A percentile compares a stretch with the other conserved stretches of the same genome.
phyloP scores from a whole-genome alignment of 768 basidiomycete species.

The Rhizopogon salebrosus region DNA sequence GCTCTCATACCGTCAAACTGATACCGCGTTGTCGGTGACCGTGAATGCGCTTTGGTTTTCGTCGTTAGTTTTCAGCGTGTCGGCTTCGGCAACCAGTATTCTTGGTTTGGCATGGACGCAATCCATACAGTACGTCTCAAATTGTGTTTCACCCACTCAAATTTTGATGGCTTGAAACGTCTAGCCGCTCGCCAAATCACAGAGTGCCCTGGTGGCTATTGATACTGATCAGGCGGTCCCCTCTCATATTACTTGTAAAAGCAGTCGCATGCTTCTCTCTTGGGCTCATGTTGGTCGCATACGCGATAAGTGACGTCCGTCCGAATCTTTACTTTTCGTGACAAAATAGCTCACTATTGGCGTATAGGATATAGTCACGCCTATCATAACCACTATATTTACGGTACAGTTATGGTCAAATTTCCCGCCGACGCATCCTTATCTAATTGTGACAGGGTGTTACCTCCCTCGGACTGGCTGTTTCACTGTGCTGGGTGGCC shows the following conservation, averaged over 20 bases:
- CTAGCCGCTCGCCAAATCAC: conserved; percentile 48
- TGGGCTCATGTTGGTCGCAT: conserved; percentile 72
- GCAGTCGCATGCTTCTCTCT: conserved; percentile 81
- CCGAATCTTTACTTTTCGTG: conserved; percentile 13
- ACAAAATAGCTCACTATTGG: conserved; percentile 5
- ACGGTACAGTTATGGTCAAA: conserved; percentile 31
- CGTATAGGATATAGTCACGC: conserved; percentile 50
- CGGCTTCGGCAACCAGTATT: conserved; percentile 37
- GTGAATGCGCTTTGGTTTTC: conserved; percentile 41
- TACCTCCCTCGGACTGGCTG: conserved; percentile 37
- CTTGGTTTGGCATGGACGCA: conserved; percentile 41
- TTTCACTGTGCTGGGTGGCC: conserved; percentile 50
- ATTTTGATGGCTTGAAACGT: conserved; percentile 15
- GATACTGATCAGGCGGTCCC: conserved; percentile 84
- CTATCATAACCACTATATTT: conserved; percentile 72
- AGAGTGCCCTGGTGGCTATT: conserved; percentile 57
- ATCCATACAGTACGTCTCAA: conserved; percentile 36
- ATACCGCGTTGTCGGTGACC: conserved; percentile 20
- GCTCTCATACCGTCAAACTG: conserved; percentile 28
- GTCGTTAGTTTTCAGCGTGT: conserved; percentile 41
- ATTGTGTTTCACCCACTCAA: neutral
- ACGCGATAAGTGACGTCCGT: conserved; percentile 62
- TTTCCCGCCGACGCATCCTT: conserved; percentile 5
- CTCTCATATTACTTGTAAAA: conserved; percentile 76
- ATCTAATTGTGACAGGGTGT: conserved; percentile 19